phyloP scores from a whole-genome alignment of 495 filamentous ascomycete genomes.

The Aspergillus avenaceus region DNA sequence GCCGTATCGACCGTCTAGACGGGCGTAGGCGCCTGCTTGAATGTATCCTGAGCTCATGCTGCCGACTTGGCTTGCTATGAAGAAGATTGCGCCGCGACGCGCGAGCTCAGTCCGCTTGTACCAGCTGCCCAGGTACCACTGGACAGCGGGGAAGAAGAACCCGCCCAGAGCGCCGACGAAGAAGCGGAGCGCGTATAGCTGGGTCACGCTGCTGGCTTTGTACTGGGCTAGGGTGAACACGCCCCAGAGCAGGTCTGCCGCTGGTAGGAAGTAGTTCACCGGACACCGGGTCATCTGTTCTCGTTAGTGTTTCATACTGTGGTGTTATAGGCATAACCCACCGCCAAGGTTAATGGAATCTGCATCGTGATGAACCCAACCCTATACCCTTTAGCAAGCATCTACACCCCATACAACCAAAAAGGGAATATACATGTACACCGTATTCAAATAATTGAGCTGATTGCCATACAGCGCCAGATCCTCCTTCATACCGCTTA shows the following conservation, averaged over 20 bases:
- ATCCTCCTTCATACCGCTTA: slow-evolving; percentile 28
- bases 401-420: not conserved
- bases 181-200: slow-evolving; percentile 58
- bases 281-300: slow-evolving; percentile 25
- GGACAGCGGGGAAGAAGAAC: slow-evolving; percentile 62
- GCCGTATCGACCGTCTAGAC: slow-evolving; percentile 36
- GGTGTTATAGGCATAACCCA: slow-evolving; percentile 1
- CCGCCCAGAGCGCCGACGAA: slow-evolving; percentile 85
- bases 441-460: slow-evolving; percentile 41
- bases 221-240: slow-evolving; percentile 38
- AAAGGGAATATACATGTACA: slow-evolving; percentile 27
- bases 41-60: slow-evolving; percentile 42
- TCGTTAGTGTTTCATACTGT: not conserved
- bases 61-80: slow-evolving; percentile 37
- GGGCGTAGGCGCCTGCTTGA: slow-evolving; percentile 35
- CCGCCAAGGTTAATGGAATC: slow-evolving; percentile 21
- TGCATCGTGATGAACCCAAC: slow-evolving; percentile 26
- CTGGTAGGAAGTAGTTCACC: slow-evolving; percentile 25
- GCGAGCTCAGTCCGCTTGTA: slow-evolving; percentile 30
- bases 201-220: slow-evolving; percentile 25
- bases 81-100: slow-evolving; percentile 41
- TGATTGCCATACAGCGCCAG: slow-evolving; percentile 39
- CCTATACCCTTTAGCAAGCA: slow-evolving; percentile 4
- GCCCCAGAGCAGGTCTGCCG: slow-evolving; percentile 38
- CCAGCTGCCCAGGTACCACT: slow-evolving; percentile 30